Base-by-base conservation (phyloP, 305 asterid species). In the Withania somnifera region DNA sequence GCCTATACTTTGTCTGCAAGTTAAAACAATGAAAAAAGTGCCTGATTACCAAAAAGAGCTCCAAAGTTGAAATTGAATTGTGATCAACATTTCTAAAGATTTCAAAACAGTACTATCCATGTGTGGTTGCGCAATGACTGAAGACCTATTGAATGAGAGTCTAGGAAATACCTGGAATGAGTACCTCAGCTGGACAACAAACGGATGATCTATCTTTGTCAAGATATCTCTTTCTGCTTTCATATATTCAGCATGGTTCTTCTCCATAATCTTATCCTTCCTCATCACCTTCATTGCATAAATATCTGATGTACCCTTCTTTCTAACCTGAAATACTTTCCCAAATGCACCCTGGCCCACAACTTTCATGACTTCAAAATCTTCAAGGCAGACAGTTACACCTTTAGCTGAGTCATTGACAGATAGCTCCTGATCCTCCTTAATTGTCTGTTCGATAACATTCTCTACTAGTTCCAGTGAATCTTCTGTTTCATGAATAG, bases 291-390 rank as follows among this genome's bases (percentile, higher is more conserved):
- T 90, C 93, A 90, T 90, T 34, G 91, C 93, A 78, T 75, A 90
- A 42, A 88, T 88, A 77, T 88, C 89, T 24, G 78, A 73, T 13
- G 93, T 79, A 7, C 88, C 88, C 60, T 24, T 90, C 83, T 87
- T 84, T 69, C 83, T 86, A 64, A 90, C 93, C 83, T 90, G 93
- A 80, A 81, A 88, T 30, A 90, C 93, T 83, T 88, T 90, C 24
- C 89, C 93, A 77, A 88, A 88, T 5, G 93, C 89, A 81, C 91
- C 93, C 78, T 86, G 91, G 40, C 93, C 90, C 75, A 90, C 93
- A 82, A 87, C 86, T 84, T 87, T 90, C 87, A 90, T 80, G 42
- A 90, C 81, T 73, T 87, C 90, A 84, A 86, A 88, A 84, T 88
- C 93, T 81, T 90, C 91, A 80, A 88, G 92, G 79, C 92, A 87